phyloP scores from a whole-genome alignment of 1,284 basidiomycete genomes.

The Pyrrhoderma noxium region DNA sequence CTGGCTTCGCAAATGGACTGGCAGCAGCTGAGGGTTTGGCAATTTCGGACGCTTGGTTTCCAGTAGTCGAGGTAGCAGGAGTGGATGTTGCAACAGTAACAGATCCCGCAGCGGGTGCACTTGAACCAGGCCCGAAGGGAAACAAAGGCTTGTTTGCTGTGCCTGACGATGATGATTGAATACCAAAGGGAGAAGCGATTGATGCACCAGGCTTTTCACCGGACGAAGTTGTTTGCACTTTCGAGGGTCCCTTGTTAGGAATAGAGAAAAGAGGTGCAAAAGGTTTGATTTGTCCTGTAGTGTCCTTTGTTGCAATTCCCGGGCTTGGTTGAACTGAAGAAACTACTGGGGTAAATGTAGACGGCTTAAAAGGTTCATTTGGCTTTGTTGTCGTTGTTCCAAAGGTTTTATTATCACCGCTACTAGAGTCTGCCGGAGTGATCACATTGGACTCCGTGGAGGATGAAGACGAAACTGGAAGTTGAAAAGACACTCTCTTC shows the following conservation, averaged over 20 bases:
- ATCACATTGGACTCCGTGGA: no score
- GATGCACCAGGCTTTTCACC: background rate
- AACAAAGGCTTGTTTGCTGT: background rate
- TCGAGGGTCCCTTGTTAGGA: no score
- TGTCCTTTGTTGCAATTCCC: no score
- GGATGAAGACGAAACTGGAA: background rate
- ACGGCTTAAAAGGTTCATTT: no score
- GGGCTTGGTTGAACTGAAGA: no score
- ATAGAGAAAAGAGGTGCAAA: no score
- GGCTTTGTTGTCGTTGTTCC: no score
- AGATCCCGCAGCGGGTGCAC: background rate
- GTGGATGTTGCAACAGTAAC: background rate
- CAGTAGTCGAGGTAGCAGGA: background rate
- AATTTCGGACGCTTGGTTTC: background rate
- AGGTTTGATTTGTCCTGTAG: no score
- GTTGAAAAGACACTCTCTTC: conserved; percentile 14
- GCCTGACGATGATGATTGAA: background rate
- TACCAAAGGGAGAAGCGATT: background rate
- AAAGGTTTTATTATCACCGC: no score
- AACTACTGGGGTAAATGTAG: no score
- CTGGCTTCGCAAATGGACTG: conserved; percentile 10
- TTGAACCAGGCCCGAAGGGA: background rate
- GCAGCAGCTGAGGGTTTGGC: background rate
- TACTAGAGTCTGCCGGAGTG: no score
- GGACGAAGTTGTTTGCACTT: no score